Base-by-base conservation (phyloP, 352 stramenopile species). In the Pythium aristosporum region DNA sequence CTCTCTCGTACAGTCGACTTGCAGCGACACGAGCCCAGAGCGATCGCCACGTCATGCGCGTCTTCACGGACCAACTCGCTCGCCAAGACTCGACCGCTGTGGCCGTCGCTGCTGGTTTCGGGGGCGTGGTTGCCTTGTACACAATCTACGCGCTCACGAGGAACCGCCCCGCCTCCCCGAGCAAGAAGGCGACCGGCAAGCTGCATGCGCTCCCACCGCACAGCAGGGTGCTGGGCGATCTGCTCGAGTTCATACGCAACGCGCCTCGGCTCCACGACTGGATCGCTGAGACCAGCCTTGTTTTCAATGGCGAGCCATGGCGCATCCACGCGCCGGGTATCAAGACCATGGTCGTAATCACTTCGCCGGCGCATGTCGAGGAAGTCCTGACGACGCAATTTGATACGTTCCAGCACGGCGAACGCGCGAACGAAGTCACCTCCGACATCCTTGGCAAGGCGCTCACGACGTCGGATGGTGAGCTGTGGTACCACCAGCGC, bases 201-300 rank as follows among this genome's bases (percentile, higher is more conserved):
- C 25, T 2, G 25, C 25, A 30, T 30, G 3, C 25, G 25, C 25
- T 30, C 25, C 25, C 25, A 30, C 5, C 25, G 25, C 25, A 30
- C 25, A 30, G 25, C 25, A 30, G 3, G 25, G 25, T 30, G 25
- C 25, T 30, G 25, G 77, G 79, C 41, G 79, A 75, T 51, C 59
- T 80, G n/a, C 21, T 80, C 20, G 72, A 79, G 15, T 61, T 67
- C 15, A 57, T 37, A 12, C 50, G 58, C 37, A 65, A 82, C 25
- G 50, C 54, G 28, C 57, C 69, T 23, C 73, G 69, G 10, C 71
- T 85, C 49, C 65, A 87, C 68, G 78, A 87, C 61, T 87, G 77
- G 75, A 48, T 84, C 20, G 67, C 67, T 21, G 74, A 67, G 28
- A 52, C 34, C 20, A 44, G 30, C 20, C 10, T 64, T 23, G 16